Conservation (phyloP, 2,329 filamentous ascomycete species). For the Diaporthe batatas region DNA sequence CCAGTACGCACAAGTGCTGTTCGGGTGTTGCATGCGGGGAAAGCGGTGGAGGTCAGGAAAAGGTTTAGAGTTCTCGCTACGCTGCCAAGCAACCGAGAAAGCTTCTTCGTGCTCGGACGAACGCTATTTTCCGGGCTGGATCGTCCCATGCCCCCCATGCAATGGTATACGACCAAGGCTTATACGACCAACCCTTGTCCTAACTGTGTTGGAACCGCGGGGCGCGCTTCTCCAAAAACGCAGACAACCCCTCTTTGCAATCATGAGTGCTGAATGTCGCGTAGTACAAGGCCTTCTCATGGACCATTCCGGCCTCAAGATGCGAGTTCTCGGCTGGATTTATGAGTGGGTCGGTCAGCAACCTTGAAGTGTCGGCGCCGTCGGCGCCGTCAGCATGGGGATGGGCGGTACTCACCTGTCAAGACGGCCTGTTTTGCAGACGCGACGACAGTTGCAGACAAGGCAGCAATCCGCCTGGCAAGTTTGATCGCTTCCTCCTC, state of each 20-base stretch:
- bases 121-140: background rate
- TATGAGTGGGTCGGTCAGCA: slow-evolving; percentile 27
- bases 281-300: slow-evolving; percentile 54
- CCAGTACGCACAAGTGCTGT: background rate
- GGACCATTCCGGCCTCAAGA: slow-evolving; percentile 55
- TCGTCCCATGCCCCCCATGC: background rate
- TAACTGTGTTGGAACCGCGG: slow-evolving; percentile 36
- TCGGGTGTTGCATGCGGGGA: slow-evolving; percentile 2
- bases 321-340: slow-evolving; percentile 57
- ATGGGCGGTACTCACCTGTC: slow-evolving; percentile 50
- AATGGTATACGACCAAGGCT: background rate
- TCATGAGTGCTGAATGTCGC: slow-evolving; percentile 54
- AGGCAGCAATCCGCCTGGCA: slow-evolving; percentile 55
- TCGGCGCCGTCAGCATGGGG: background rate
- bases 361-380: background rate
- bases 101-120: slow-evolving; percentile 6
- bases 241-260: slow-evolving; percentile 56
- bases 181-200: slow-evolving; percentile 9
- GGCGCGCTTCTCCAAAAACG: slow-evolving; percentile 56
- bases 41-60: slow-evolving; percentile 10
- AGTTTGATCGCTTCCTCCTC: slow-evolving; percentile 54
- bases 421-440: slow-evolving; percentile 60
- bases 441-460: slow-evolving; percentile 55
- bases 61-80: slow-evolving; percentile 29
- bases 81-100: slow-evolving; percentile 17